Base-by-base conservation (phyloP, 2,329 filamentous ascomycete genomes). In the Ophiostoma ips region DNA sequence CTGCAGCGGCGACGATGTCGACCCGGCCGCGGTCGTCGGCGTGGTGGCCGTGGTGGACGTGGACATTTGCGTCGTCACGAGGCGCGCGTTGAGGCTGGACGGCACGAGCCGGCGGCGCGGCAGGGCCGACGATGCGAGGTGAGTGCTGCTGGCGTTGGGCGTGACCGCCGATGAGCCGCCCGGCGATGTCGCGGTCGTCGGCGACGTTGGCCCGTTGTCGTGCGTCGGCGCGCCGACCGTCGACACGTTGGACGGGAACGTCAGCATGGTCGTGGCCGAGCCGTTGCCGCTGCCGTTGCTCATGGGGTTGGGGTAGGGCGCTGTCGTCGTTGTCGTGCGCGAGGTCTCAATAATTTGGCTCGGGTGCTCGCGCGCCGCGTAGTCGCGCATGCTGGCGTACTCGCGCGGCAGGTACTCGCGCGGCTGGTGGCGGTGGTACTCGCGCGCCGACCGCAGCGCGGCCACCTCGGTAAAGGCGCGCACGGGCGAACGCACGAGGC, bases 391-490 rank as follows among this genome's bases (percentile, higher is more conserved):
- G 19, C 33, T 24, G 3, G 34, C 31, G 12, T 48, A 60, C 33
- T 71, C 47, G n/a, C 47, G 51, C 6, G 48, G 24, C 16, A 43
- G 51, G 41, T 51, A 51, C 12, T 51, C 49, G 30, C 49, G 49
- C 28, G 49, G 15, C 34, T 46, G 35, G 43, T 46, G 16, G 19
- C 34, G 59, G 56, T 65, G 69, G 31, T 73, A 70, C 40, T 70
- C 66, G 3, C 62, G 61, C 49, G 55, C 58, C 51, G 58, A 58
- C 54, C 57, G 65, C 53, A 55, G 63, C 58, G 55, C 59, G 28
- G 66, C 70, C 48, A 72, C 68, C 52, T 83, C 79, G 1, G 77
- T 81, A 34, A 68, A 64, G 4, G 77, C 76, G 21, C 79, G 69
- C 4, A 78, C 80, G 1, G 77, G 76, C 2, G 72, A 68, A n/a